Percentiles rank a stretch among this genome's conserved stretches.
These are phyloP conservation scores for Pythium guiyangense DNA, from an alignment of 352 stramenopile species.

Conservation along the genomic window DNA sequence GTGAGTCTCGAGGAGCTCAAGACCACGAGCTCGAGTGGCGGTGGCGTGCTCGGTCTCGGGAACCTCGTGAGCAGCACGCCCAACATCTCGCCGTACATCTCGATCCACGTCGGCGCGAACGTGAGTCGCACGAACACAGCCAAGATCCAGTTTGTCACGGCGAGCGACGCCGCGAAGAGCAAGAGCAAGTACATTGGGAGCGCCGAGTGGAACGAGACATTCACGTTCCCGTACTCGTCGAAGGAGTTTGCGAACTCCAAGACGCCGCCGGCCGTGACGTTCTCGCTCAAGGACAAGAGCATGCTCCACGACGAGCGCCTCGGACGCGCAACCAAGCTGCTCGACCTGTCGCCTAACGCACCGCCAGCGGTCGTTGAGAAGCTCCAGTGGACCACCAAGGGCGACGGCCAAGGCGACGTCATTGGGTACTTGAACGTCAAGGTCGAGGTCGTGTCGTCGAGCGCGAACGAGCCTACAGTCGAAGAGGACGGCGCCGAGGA, in stretches of 20 bases:
- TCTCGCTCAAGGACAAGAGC: constrained; percentile 54
- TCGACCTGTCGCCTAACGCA: constrained; percentile 9
- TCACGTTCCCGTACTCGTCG: constrained; percentile 62
- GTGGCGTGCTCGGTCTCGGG: constrained; percentile 60
- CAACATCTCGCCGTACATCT: constrained; percentile 80
- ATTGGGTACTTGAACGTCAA: constrained; percentile 21
- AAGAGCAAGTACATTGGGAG: constrained; percentile 43
- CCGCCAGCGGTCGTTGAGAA: constrained; percentile 2
- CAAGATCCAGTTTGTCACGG: constrained; percentile 49
- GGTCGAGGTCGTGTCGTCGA: constrained; percentile 19
- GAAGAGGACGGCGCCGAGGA: not conserved
- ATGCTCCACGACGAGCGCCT: constrained; percentile 45
- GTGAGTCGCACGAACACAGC: constrained; percentile 61
- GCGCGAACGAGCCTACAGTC: not conserved
- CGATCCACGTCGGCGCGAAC: constrained; percentile 67
- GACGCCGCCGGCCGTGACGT: constrained; percentile 12
- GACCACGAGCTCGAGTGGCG: constrained; percentile 57
- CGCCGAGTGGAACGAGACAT: constrained; percentile 75
- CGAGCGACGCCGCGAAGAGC: constrained; percentile 3
- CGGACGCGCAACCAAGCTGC: constrained; percentile 19
- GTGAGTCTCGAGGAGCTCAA: constrained; percentile 47
- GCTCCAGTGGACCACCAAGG: constrained; percentile 15
- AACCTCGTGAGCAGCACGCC: constrained; percentile 74
- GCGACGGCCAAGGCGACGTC: constrained; percentile 16
- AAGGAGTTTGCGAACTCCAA: constrained; percentile 38